Base-by-base conservation (phyloP, 2,329 filamentous ascomycete species). In the Dothiorella sarmentorum region DNA sequence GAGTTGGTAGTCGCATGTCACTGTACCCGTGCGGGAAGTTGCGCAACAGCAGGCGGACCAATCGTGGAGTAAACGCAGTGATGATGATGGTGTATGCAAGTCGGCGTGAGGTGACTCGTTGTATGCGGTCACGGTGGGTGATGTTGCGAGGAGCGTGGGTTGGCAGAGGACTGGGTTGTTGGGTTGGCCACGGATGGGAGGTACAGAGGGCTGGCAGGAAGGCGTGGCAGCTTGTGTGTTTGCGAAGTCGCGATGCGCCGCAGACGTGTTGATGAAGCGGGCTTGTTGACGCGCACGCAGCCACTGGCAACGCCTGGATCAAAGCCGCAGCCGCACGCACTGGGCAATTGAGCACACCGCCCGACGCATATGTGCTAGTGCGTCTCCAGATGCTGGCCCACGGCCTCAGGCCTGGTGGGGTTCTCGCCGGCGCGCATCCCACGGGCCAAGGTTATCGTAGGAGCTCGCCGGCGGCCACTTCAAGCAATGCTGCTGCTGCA, bases 401-500 rank as follows among this genome's bases (percentile, higher is more conserved):
- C 20, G 31, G 47, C 47, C 63, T 60, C 49, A 49, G 51, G 49
- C 61, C 63, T 18, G 24, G 49, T 40, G 49, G 49, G 49, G 49
- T 53, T n/a, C n/a, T n/a, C n/a, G n/a, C n/a, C n/a, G n/a, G n/a
- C 45, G 49, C 33, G 49, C 49, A 53, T 53, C 49, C 33, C 49
- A 53, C 49, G 49, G 49, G n/a, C n/a, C 35, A 26, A 31, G 31
- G 31, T 51, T 37, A 37, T 51, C 33, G 33, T 29, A 65, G 68
- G 67, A 69, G 64, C 56, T 67, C 67, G 66, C 69, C 68, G 68
- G 65, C 64, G 65, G 66, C 68, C 68, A 71, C n/a, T 53, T 45
- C 35, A 15, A 29, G 47, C 47, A 31, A 53, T 53, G 49, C 49
- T 40, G 15, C 49, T 53, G 49, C 49, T 27, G 49, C 49, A 44